Conservation (phyloP, 371 early-diverging fungal genomes). For the Saksenaea vasiformis region DNA sequence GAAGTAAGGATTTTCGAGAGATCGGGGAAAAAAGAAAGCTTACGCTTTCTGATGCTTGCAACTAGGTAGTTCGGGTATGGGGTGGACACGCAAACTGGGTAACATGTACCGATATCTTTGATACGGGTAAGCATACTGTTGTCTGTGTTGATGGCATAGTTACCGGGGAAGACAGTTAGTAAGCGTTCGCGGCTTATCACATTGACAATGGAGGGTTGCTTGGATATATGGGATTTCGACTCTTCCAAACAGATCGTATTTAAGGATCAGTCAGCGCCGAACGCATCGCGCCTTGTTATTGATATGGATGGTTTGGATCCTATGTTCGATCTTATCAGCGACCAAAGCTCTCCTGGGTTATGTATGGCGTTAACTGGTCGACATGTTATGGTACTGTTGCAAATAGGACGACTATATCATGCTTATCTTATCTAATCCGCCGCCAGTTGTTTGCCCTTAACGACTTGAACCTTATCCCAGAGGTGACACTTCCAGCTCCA, state of each 20-base stretch:
- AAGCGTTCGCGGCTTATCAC: conserved; percentile 34
- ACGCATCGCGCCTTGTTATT: conserved; percentile 20
- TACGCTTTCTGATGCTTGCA: conserved; percentile 8
- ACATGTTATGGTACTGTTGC: conserved; percentile 29
- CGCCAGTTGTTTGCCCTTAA: conserved; percentile 31
- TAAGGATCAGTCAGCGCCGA: conserved; percentile 33
- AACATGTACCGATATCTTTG: conserved; percentile 57
- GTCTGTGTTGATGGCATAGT: not conserved
- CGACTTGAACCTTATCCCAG: conserved; percentile 26
- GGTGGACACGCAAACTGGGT: conserved; percentile 71
- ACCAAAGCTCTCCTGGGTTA: conserved; percentile 20
- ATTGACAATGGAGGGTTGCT: conserved; percentile 42
- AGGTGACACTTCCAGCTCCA: conserved; percentile 31
- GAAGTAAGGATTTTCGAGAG: conserved; percentile 34
- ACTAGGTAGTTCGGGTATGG: conserved; percentile 66
- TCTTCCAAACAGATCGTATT: conserved; percentile 34
- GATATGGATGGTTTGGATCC: conserved; percentile 18
- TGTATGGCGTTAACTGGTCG: conserved; percentile 36
- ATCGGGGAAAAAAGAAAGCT: not conserved
- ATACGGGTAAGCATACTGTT: conserved; percentile 44
- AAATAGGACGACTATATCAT: not conserved
- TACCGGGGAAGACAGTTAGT: conserved; percentile 9
- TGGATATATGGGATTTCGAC: conserved; percentile 58
- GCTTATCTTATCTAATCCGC: not conserved
- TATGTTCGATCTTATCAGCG: conserved; percentile 28